Evolutionary conservation across 192 early-diverging fungal species (phyloP).

Genomic region (Podila clonocystis): DNA sequence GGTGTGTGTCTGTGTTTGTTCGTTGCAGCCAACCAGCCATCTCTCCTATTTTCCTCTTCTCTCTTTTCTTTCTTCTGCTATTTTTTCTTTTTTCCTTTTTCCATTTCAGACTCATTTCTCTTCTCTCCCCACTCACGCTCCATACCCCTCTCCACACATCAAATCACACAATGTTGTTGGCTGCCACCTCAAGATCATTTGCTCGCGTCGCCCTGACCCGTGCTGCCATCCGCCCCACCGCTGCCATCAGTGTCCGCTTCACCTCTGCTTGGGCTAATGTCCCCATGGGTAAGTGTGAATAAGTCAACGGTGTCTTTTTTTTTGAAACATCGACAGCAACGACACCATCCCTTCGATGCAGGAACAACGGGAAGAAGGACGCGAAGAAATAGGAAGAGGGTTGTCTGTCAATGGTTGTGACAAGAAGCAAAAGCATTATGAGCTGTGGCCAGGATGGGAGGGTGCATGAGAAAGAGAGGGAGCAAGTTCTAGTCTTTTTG

Average conservation of each 20-base stretch:
- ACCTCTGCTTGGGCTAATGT: constrained; percentile 67
- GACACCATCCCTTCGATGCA: neutral
- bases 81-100: neutral
- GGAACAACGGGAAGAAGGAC: neutral
- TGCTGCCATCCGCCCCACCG: constrained; percentile 43
- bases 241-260: constrained; percentile 46
- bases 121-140: constrained; percentile 1
- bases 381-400: neutral
- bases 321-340: neutral
- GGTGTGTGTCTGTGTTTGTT: too few relatives aligned
- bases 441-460: too few relatives aligned
- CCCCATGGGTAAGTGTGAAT: constrained; percentile 59
- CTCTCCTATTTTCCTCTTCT: neutral
- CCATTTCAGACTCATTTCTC: constrained; percentile 6
- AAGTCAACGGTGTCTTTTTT: neutral
- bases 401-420: too few relatives aligned
- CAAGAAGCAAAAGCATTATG: too few relatives aligned
- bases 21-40: neutral
- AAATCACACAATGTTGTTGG: constrained; percentile 45
- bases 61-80: neutral
- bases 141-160: neutral
- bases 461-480: too few relatives aligned
- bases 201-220: constrained; percentile 46
- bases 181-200: constrained; percentile 42
- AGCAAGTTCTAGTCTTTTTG: too few relatives aligned